Percentiles rank a stretch among this genome's conserved stretches.
Evolutionary conservation across 345 rosid species (phyloP).

Genomic region (Gossypium rotundifolium): DNA sequence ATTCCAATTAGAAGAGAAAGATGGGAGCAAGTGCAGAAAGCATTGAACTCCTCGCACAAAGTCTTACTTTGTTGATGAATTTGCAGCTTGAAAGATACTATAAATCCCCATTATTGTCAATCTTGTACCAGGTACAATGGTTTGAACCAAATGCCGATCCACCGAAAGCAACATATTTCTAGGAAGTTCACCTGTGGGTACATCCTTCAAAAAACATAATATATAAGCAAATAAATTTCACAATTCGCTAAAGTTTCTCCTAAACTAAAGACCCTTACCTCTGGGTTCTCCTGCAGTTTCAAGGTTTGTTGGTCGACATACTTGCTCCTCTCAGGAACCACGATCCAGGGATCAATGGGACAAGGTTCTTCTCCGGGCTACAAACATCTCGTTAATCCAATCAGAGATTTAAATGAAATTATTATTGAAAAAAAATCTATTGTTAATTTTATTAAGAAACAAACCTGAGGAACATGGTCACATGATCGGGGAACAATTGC

Average conservation of each 20-base stretch:
- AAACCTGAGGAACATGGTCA: slow-evolving; percentile 88
- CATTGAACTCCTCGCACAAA: background rate
- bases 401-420: background rate
- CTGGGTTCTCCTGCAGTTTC: slow-evolving; percentile 92
- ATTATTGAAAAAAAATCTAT: too few species aligned
- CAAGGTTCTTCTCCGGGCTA: slow-evolving; percentile 92
- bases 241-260: background rate
- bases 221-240: background rate
- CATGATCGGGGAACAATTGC: slow-evolving; percentile 94
- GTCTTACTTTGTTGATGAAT: slow-evolving; percentile 64
- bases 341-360: slow-evolving; percentile 94
- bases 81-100: slow-evolving; percentile 80
- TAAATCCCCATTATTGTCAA: slow-evolving; percentile 90
- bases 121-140: slow-evolving; percentile 89
- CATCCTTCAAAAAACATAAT: slow-evolving; percentile 52
- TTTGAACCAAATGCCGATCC: slow-evolving; percentile 86
- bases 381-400: slow-evolving; percentile 12
- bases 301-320: slow-evolving; percentile 96
- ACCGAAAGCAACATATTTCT: slow-evolving; percentile 89
- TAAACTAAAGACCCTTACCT: slow-evolving; percentile 37
- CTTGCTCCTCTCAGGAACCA: slow-evolving; percentile 89
- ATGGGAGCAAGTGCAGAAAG: background rate
- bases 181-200: slow-evolving; percentile 98
- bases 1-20: background rate
- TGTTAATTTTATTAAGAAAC: background rate